Conservation (phyloP, 1,284 basidiomycete genomes). For the Polyporus tsugae region DNA sequence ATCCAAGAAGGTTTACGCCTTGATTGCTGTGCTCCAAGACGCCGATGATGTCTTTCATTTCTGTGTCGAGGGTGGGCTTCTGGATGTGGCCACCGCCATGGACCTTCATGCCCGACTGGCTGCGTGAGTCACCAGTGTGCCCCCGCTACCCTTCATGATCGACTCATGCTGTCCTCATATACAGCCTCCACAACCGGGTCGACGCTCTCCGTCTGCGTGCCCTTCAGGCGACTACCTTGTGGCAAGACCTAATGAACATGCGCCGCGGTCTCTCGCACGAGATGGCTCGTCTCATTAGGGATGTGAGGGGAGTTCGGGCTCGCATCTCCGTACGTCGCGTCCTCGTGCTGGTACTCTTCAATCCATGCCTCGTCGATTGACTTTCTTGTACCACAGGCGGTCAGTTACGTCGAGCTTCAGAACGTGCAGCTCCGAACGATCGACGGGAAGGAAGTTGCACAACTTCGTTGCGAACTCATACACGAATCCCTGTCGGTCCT, state of each 20-base stretch:
- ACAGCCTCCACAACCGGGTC: not conserved
- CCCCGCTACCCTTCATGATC: not conserved
- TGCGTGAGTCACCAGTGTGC: not conserved
- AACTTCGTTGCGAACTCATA: not conserved
- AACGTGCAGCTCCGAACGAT: not conserved
- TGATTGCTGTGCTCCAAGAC: not conserved
- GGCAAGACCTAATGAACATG: not conserved
- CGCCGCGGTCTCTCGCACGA: not conserved
- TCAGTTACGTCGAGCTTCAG: constrained; percentile 4
- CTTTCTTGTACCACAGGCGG: not conserved
- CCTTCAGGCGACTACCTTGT: not conserved
- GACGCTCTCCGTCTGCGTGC: not conserved
- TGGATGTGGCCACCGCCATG: not conserved
- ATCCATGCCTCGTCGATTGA: not conserved
- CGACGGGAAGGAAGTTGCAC: not conserved
- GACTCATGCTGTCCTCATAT: not conserved
- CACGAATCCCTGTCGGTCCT: not conserved
- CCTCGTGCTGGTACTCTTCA: not conserved
- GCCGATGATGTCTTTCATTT: not conserved
- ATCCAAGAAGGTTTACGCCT: not conserved
- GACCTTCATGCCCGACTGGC: not conserved
- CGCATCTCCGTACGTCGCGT: not conserved
- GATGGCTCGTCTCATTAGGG: not conserved
- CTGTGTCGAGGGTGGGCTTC: not conserved
- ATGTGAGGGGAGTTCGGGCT: not conserved